Base-by-base conservation (phyloP, 2,329 filamentous ascomycete species). In the Xylariaceae sp. region DNA sequence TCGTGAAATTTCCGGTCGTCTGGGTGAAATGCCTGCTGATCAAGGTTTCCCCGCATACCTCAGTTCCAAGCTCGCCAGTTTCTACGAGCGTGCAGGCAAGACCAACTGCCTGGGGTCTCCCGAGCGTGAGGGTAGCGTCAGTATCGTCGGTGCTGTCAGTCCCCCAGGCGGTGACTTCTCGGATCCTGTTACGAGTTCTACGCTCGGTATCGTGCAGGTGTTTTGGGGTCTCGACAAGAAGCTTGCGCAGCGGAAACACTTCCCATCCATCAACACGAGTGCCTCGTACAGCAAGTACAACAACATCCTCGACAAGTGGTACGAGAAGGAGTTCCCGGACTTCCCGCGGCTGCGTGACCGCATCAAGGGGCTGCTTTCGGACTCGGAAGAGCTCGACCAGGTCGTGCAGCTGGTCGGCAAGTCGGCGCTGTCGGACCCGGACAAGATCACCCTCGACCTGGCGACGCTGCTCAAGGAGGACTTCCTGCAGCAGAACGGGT, bases 151-250 rank as follows among this genome's bases (percentile, higher is more conserved):
- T 71, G 95, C 95, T 58, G 95, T 99, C 76, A 96, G 91, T 67
- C 95, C 95, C 50, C 95, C 95, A 12, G 95, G 93, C 80, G 95
- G 95, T 85, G 95, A 99, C 81, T 99, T 98, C 82, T 97, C 95
- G 44, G 95, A 99, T 78, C 95, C 95, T 19, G 95, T 99, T 71
- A 99, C 95, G 14, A 91, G 86, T 58, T 89, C 90, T 64, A 99
- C 95, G 19, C 87, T 99, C 46, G 86, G 90, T 85, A 99, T 99
- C 71, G 95, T 99, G 70, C 95, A 99, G 75, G 95, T 99, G 67
- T 99, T 99, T 81, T 99, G 95, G 95, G 95, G 95, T 83, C 85
- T 98, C 48, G 95, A 99, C 83, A 98, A 99, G 89, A 98, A 98
- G 82, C 88, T 99, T 58, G 95, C 95, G 20, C 95, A 98, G 79